phyloP scores from a whole-genome alignment of 2,329 filamentous ascomycete species.

The Aspergillus floridensis region DNA sequence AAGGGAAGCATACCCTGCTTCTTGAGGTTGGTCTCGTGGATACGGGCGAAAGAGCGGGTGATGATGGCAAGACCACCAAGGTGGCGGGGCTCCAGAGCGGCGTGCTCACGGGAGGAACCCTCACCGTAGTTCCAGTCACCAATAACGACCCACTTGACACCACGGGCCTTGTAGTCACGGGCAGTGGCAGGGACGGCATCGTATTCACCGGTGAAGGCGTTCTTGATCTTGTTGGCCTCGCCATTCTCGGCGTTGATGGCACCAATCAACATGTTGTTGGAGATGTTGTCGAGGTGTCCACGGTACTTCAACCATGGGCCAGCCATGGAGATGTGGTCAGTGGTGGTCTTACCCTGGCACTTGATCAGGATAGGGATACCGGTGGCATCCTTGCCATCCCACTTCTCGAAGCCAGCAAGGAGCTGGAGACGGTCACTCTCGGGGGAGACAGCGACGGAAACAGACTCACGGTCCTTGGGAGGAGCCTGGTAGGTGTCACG shows the following conservation, averaged over 20 bases:
- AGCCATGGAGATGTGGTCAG: slow-evolving; percentile 96
- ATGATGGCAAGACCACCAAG: slow-evolving; percentile 97
- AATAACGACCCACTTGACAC: slow-evolving; percentile 93
- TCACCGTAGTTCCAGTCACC: slow-evolving; percentile 99
- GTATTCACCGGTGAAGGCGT: slow-evolving; percentile 78
- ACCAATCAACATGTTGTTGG: slow-evolving; percentile 99
- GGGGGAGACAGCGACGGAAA: slow-evolving; percentile 80
- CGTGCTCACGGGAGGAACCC: slow-evolving; percentile 95
- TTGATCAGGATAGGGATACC: slow-evolving; percentile 94
- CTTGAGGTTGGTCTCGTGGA: slow-evolving; percentile 99
- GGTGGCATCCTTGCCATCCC: slow-evolving; percentile 86
- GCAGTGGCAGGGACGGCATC: slow-evolving; percentile 89
- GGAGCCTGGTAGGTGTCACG: slow-evolving; percentile 95
- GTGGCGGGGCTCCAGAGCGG: slow-evolving; percentile 94
- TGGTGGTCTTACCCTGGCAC: slow-evolving; percentile 92
- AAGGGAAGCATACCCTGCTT: slow-evolving; percentile 99
- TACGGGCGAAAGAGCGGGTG: slow-evolving; percentile 92
- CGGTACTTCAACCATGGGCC: slow-evolving; percentile 98
- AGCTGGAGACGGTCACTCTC: slow-evolving; percentile 92
- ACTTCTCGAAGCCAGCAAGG: slow-evolving; percentile 77
- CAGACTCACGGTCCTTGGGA: slow-evolving; percentile 69
- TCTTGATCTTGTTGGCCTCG: slow-evolving; percentile 96
- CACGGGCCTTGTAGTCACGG: slow-evolving; percentile 97
- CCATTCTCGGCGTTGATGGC: slow-evolving; percentile 94
- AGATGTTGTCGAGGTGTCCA: slow-evolving; percentile 98